These are phyloP conservation scores for Mallotus japonicus DNA, from an alignment of 441 rosid species.

Conservation along the genomic window DNA sequence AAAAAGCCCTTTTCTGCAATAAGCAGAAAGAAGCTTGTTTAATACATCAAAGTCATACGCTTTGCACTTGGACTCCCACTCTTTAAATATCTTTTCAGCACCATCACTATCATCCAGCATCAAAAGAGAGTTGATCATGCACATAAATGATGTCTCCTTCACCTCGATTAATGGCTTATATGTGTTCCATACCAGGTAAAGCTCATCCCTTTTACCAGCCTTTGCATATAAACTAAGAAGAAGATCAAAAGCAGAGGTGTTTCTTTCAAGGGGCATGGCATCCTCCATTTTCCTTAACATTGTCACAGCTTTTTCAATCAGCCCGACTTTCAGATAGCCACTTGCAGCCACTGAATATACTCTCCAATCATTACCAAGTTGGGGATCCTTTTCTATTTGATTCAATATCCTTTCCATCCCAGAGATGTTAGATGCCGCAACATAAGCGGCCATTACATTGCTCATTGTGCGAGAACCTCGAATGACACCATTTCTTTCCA, in stretches of 20 bases:
- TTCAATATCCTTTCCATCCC: conserved; percentile 32
- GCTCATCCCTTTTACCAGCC: conserved; percentile 28
- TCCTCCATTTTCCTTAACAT: conserved; percentile 37
- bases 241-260: conserved; percentile 9
- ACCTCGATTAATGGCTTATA: conserved; percentile 22
- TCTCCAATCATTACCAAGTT: conserved; percentile 22
- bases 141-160: background rate
- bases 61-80: conserved; percentile 30
- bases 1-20: conserved; percentile 25
- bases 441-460: conserved; percentile 20
- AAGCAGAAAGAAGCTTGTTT: conserved; percentile 24
- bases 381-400: conserved; percentile 20
- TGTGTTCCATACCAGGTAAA: conserved; percentile 33
- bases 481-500: conserved; percentile 28
- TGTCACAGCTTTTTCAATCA: conserved; percentile 27
- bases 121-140: conserved; percentile 25
- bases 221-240: conserved; percentile 27
- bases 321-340: conserved; percentile 30
- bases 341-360: conserved; percentile 26
- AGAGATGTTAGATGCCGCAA: conserved; percentile 23
- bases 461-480: conserved; percentile 20
- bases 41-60: conserved; percentile 18
- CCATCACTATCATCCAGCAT: conserved; percentile 31
- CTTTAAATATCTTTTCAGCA: conserved; percentile 34
- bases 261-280: conserved; percentile 5